A percentile compares a stretch with the other conserved stretches of the same genome.
Conservation (phyloP, 305 asterid genomes). For the Rubia peregrina region DNA sequence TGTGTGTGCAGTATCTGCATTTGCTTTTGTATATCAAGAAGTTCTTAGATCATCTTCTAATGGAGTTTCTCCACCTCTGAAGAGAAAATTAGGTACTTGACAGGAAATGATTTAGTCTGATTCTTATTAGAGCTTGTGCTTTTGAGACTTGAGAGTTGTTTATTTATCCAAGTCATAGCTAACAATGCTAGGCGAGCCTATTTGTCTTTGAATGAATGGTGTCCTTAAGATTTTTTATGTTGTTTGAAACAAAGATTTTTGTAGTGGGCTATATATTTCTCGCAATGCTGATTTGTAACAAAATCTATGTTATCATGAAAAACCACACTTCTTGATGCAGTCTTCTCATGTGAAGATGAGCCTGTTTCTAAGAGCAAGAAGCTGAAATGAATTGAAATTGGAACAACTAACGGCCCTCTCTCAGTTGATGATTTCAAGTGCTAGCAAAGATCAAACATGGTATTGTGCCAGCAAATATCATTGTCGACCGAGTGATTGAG, state of each 20-base stretch:
- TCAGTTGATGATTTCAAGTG: conserved; percentile 93
- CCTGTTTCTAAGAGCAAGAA: conserved; percentile 63
- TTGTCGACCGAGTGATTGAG: conserved; percentile 86
- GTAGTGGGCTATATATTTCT: background rate
- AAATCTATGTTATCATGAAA: background rate
- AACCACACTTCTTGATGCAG: conserved; percentile 2
- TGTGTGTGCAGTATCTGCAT: conserved; percentile 52
- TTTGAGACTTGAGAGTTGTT: background rate
- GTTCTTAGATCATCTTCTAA: conserved; percentile 32
- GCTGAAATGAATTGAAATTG: conserved; percentile 88
- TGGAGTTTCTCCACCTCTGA: conserved; percentile 41
- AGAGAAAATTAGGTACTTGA: conserved; percentile 79
- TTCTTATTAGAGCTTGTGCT: background rate
- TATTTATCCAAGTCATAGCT: background rate
- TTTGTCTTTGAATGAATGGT: background rate
- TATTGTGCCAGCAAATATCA: conserved; percentile 63
- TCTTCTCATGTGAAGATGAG: conserved; percentile 47
- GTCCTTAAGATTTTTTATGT: background rate
- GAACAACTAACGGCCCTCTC: conserved; percentile 82
- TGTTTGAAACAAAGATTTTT: background rate
- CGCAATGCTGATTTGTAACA: background rate
- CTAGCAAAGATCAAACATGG: conserved; percentile 87
- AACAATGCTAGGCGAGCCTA: conserved; percentile 3
- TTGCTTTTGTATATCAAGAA: conserved; percentile 90
- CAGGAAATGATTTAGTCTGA: background rate